A percentile compares a stretch with the other conserved stretches of the same genome.
Evolutionary conservation across 352 stramenopile species (phyloP).

Genomic region (Globisporangium irregulare): DNA sequence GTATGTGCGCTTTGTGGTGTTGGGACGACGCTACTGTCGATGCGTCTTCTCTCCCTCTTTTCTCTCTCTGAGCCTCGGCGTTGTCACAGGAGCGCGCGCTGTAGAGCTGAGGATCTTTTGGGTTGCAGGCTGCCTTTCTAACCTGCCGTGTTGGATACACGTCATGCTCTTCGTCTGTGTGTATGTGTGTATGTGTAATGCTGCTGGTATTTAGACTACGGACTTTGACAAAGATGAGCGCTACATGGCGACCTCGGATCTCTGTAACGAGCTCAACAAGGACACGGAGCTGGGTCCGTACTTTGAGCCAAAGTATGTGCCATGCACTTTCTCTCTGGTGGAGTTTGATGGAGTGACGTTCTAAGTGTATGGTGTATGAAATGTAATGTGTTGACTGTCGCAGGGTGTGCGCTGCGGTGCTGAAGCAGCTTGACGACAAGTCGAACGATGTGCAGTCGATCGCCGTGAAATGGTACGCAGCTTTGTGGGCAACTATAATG

Average conservation of each 20-base stretch:
- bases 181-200: neutral
- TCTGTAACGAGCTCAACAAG: constrained; percentile 95
- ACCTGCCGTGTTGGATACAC: neutral
- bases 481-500: neutral
- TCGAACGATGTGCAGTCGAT: constrained; percentile 99
- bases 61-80: neutral
- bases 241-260: constrained; percentile 99
- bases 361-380: neutral
- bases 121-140: neutral
- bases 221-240: constrained; percentile 97
- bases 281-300: constrained; percentile 86
- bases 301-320: constrained; percentile 78
- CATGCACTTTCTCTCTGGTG: neutral
- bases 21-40: neutral
- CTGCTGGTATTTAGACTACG: constrained; percentile 44
- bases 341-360: neutral
- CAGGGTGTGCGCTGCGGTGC: constrained; percentile 94
- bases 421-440: constrained; percentile 97
- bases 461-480: constrained; percentile 77
- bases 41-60: neutral
- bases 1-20: constrained; percentile 18
- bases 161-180: constrained; percentile 2
- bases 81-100: neutral
- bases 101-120: neutral
- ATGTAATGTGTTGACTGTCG: neutral